Percentiles rank a stretch among this genome's conserved stretches.
phyloP scores from a whole-genome alignment of 1,284 basidiomycete genomes.

The Macrocybe sp. region DNA sequence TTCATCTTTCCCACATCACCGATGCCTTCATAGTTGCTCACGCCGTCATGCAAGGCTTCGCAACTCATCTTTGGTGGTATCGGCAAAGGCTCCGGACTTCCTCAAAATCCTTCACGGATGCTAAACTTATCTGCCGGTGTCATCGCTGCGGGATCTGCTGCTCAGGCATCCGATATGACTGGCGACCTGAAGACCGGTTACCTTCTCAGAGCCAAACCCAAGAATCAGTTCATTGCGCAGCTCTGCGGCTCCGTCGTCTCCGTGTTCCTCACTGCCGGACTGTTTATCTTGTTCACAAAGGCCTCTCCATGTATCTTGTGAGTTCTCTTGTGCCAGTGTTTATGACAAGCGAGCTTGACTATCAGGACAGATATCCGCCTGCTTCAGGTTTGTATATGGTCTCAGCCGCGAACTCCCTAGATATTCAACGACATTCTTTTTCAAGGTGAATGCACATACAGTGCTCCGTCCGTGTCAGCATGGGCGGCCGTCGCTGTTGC shows the following conservation, averaged over 20 bases:
- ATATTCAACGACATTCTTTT: slow-evolving; percentile 15
- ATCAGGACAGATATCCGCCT: slow-evolving; percentile 3
- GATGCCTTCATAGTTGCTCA: neutral
- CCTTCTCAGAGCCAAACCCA: slow-evolving; percentile 61
- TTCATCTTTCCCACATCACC: slow-evolving; percentile 1
- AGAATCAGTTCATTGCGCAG: slow-evolving; percentile 64
- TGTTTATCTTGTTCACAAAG: slow-evolving; percentile 61
- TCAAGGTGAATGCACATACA: slow-evolving; percentile 43
- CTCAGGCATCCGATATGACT: slow-evolving; percentile 66
- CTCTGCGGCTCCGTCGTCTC: slow-evolving; percentile 52
- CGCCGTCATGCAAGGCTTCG: slow-evolving; percentile 30
- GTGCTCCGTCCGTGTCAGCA: slow-evolving; percentile 54
- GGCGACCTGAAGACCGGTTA: slow-evolving; percentile 73
- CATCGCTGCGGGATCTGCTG: slow-evolving; percentile 54
- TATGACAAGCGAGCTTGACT: neutral
- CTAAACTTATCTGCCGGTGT: slow-evolving; percentile 60
- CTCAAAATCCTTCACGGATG: slow-evolving; percentile 34
- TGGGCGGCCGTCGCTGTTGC: slow-evolving; percentile 63
- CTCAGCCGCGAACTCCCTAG: slow-evolving; percentile 5
- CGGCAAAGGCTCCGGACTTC: slow-evolving; percentile 39
- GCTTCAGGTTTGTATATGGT: slow-evolving; percentile 4
- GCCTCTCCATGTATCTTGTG: slow-evolving; percentile 65
- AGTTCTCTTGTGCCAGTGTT: slow-evolving; percentile 11
- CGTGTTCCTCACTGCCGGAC: slow-evolving; percentile 51
- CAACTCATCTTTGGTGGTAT: slow-evolving; percentile 62